phyloP scores from a whole-genome alignment of 257 asterid species.

The Solanum etuberosum region DNA sequence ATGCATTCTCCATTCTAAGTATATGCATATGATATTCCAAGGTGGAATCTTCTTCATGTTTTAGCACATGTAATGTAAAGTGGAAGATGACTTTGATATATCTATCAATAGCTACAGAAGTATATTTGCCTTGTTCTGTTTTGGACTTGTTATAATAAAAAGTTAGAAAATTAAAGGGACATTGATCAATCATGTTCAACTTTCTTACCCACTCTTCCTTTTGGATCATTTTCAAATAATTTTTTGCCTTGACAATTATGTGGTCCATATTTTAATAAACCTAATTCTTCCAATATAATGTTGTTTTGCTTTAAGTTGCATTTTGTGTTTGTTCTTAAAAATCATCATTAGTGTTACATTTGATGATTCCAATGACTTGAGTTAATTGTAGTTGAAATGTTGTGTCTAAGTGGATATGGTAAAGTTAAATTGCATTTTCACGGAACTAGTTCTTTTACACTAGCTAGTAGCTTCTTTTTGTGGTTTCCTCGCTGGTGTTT shows the following conservation, averaged over 20 bases:
- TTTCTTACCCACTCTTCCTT: background rate
- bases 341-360: background rate
- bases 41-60: constrained; percentile 5
- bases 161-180: background rate
- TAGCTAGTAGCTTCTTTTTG: no score
- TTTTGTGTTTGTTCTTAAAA: background rate
- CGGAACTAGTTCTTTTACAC: background rate
- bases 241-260: background rate
- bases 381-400: background rate
- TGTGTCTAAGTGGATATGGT: background rate
- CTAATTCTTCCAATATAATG: background rate
- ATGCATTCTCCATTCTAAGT: background rate
- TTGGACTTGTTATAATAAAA: background rate
- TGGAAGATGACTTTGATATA: constrained; percentile 1
- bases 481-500: no score
- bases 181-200: constrained; percentile 2
- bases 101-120: background rate
- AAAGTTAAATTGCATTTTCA: background rate
- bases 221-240: constrained; percentile 6
- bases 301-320: background rate
- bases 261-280: background rate
- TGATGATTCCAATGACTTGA: background rate
- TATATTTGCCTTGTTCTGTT: background rate
- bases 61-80: background rate
- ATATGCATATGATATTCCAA: background rate